phyloP scores from a whole-genome alignment of 805 yeast species.

The Cyberlindnera galapagoensis region DNA sequence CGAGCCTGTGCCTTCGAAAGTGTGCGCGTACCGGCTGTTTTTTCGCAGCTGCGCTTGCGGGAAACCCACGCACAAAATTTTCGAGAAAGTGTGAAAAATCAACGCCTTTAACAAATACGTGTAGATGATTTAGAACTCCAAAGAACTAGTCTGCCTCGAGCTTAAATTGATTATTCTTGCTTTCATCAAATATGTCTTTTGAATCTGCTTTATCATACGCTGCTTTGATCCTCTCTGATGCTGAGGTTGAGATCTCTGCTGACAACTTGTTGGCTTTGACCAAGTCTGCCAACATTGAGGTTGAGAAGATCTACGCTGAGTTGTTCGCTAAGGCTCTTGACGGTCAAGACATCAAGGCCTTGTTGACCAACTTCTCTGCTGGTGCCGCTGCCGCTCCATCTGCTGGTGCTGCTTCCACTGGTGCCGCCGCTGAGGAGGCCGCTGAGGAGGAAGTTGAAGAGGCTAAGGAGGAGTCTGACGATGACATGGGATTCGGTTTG shows the following conservation, averaged over 20 bases:
- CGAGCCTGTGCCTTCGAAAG: too few relatives aligned
- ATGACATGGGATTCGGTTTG: conserved; percentile 93
- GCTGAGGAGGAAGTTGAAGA: conserved; percentile 58
- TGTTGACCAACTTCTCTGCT: conserved; percentile 59
- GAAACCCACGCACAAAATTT: conserved; percentile 2
- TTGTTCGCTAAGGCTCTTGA: conserved; percentile 83
- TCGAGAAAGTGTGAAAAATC: conserved; percentile 1
- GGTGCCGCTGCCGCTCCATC: conserved; percentile 75
- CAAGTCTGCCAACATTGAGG: conserved; percentile 76
- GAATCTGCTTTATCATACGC: conserved; percentile 88
- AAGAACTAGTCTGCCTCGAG: conserved; percentile 28
- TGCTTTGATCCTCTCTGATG: conserved; percentile 89
- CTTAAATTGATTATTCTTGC: conserved; percentile 28
- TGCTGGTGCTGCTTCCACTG: conserved; percentile 58
- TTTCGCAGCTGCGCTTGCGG: too few relatives aligned
- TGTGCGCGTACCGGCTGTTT: too few relatives aligned
- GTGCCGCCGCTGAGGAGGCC: conserved; percentile 55
- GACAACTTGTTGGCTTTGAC: conserved; percentile 76
- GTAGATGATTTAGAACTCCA: too few relatives aligned
- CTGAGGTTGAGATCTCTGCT: conserved; percentile 80
- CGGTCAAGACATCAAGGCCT: conserved; percentile 78
- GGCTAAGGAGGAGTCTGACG: conserved; percentile 47
- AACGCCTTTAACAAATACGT: neutral
- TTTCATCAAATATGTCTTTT: conserved; percentile 44
- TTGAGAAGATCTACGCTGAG: conserved; percentile 82